Evolutionary conservation across 495 filamentous ascomycete species (phyloP).

Genomic region (Penicillium atrosanguineum): DNA sequence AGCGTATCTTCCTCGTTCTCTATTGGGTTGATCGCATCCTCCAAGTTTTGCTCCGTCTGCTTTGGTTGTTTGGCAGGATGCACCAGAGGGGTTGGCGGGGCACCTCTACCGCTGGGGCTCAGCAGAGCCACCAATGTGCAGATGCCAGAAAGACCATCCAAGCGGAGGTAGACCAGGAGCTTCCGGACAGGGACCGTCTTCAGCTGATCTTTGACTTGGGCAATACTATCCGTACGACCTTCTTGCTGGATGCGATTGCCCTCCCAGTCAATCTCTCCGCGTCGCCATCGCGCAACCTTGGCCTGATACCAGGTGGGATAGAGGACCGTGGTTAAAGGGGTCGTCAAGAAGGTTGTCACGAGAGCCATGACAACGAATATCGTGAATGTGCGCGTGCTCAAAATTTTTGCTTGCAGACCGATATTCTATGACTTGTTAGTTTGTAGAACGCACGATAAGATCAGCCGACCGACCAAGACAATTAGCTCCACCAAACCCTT

Average conservation of each 20-base stretch:
- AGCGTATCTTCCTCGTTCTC: slow-evolving; percentile 46
- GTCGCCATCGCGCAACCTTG: slow-evolving; percentile 86
- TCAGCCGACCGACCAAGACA: slow-evolving; percentile 65
- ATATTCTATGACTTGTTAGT: slow-evolving; percentile 65
- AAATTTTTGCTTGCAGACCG: slow-evolving; percentile 85
- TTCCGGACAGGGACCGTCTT: slow-evolving; percentile 37
- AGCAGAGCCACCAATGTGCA: slow-evolving; percentile 83
- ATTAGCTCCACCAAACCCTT: slow-evolving; percentile 96
- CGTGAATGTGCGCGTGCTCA: slow-evolving; percentile 85
- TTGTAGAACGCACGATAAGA: no score
- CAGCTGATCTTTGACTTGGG: slow-evolving; percentile 44
- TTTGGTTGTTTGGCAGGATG: slow-evolving; percentile 45
- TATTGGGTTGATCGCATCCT: slow-evolving; percentile 24
- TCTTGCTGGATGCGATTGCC: slow-evolving; percentile 55
- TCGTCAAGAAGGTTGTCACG: slow-evolving; percentile 88
- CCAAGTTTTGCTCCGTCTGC: slow-evolving; percentile 23
- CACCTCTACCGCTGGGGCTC: slow-evolving; percentile 20
- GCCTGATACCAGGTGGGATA: slow-evolving; percentile 90
- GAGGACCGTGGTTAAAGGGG: slow-evolving; percentile 71
- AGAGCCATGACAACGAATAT: slow-evolving; percentile 99
- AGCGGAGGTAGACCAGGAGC: slow-evolving; percentile 69
- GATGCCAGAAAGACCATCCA: slow-evolving; percentile 84
- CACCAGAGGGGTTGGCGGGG: slow-evolving; percentile 37
- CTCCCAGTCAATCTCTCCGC: slow-evolving; percentile 93
- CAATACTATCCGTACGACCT: slow-evolving; percentile 34